Base-by-base conservation (phyloP, 441 rosid species). In the Erysimum pusillum region DNA sequence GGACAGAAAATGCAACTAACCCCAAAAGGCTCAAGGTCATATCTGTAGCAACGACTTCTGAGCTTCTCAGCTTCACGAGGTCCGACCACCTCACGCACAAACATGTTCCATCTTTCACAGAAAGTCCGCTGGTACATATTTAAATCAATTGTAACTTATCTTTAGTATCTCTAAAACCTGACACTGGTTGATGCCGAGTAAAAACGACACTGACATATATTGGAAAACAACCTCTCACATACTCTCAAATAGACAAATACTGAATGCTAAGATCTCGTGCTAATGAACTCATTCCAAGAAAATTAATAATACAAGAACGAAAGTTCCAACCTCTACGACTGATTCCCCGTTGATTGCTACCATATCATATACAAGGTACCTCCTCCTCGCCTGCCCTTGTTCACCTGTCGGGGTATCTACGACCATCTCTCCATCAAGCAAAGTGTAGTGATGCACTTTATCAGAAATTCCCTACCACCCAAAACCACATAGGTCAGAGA, bases 391-490 rank as follows among this genome's bases (percentile, higher is more conserved):
- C 78, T 90, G 88, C 87, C 87, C 92, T 53, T 79, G 84, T 2
- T 91, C 84, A 75, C 84, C 90, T 20, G 91, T 90, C 71, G 87
- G 3, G 34, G 83, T 89, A 77, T 96, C 99, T 52, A 96, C 91
- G 68, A 96, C 68, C 99, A 96, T 96, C 86, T 96, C 99, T 65
- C 99, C 99, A 80, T 96, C 99, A 78, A 96, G 96, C 83, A 96
- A 80, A 13, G 95, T 93, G 69, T 66, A 90, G 79, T 91, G 89
- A 85, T 96, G 99, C 38, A 87, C 88, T 85, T 69, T 87, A 66
- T 90, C 90, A 54, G 83, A 83, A 65, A 80, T 18, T 77, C 82
- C 92, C 98, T 90, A 82, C 57, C 54, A 78, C 68, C 67, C 67
- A 71, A 71, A 78, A 53, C 7, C 63, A 71, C 41, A 22, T 25